These are phyloP conservation scores for Viola pubescens DNA, from an alignment of 441 rosid genomes.

Conservation along the genomic window DNA sequence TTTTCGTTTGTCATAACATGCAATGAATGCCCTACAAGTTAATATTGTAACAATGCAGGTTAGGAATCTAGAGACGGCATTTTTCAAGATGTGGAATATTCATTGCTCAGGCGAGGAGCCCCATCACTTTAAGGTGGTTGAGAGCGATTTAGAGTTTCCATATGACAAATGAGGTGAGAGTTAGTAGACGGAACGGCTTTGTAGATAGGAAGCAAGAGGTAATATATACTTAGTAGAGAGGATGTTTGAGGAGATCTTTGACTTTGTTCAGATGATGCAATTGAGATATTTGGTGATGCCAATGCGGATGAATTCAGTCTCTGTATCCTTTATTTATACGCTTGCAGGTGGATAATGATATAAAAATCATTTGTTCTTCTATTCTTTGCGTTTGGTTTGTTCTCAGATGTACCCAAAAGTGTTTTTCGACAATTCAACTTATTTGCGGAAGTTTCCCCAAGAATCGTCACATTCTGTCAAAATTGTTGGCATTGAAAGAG, in stretches of 20 bases:
- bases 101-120: constrained; percentile 70
- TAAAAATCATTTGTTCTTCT: no score
- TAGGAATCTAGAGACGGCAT: constrained; percentile 77
- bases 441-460: no score
- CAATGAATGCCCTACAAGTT: background rate
- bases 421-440: no score
- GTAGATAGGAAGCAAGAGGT: constrained; percentile 40
- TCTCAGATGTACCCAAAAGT: no score
- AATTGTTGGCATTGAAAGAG: no score
- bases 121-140: constrained; percentile 70
- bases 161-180: constrained; percentile 37
- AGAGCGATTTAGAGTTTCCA: constrained; percentile 76
- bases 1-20: no score
- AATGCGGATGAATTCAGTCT: constrained; percentile 3
- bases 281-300: constrained; percentile 7
- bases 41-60: constrained; percentile 40
- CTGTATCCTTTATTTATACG: background rate
- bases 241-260: background rate
- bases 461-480: no score
- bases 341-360: no score
- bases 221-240: constrained; percentile 10
- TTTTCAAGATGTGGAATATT: constrained; percentile 94
- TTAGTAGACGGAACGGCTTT: constrained; percentile 30
- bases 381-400: no score
- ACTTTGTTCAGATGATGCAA: constrained; percentile 16